A percentile compares a stretch with the other conserved stretches of the same genome.
Evolutionary conservation across 805 yeast species (phyloP).

Genomic region (Candida nonsorbophila): DNA sequence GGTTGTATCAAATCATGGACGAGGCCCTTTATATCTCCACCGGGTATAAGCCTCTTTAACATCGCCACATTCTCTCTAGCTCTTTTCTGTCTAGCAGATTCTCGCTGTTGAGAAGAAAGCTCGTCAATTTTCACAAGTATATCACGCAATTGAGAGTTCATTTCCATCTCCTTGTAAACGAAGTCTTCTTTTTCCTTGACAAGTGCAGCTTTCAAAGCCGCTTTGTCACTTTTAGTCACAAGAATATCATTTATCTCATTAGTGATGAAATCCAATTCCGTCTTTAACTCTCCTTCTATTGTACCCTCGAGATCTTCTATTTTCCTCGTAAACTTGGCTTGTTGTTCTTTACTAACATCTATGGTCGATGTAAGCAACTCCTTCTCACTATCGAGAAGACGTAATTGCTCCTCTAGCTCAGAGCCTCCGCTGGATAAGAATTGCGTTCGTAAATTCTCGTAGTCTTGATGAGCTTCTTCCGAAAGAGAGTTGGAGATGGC

Average conservation of each 20-base stretch:
- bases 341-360: conserved; percentile 20
- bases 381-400: conserved; percentile 36
- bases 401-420: conserved; percentile 46
- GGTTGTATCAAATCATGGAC: conserved; percentile 79
- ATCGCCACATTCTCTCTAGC: conserved; percentile 68
- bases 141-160: conserved; percentile 61
- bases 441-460: conserved; percentile 50
- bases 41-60: conserved; percentile 67
- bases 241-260: conserved; percentile 27
- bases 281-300: conserved; percentile 29
- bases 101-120: conserved; percentile 70
- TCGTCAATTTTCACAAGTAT: conserved; percentile 61
- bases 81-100: conserved; percentile 61
- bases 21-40: conserved; percentile 73
- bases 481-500: conserved; percentile 11
- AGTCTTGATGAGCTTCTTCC: conserved; percentile 47
- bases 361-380: conserved; percentile 32
- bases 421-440: conserved; percentile 57
- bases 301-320: conserved; percentile 33
- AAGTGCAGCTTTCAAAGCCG: conserved; percentile 20
- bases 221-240: conserved; percentile 19
- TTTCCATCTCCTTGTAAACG: conserved; percentile 46
- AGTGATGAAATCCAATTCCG: conserved; percentile 23
- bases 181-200: conserved; percentile 30
- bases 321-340: conserved; percentile 32